Evolutionary conservation across 768 basidiomycete species (phyloP), one percentile per base, ranked within the genome.

Genomic region (Phanerochaete carnosa): DNA sequence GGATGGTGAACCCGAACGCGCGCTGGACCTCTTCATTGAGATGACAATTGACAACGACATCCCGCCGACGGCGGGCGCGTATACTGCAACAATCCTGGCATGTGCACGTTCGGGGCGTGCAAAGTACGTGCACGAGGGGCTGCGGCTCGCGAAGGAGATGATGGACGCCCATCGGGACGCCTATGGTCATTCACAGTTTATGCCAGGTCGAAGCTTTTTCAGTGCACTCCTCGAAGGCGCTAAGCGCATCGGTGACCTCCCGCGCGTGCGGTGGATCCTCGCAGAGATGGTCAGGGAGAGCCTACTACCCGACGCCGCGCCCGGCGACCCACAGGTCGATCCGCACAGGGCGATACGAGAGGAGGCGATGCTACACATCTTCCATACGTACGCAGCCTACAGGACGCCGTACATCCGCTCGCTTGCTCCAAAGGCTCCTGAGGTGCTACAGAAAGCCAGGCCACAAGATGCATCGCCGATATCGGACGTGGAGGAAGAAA

Each of bases 11-110:
- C 92, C 94, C 0, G 94, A 97, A 69, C 87, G 92, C 45, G 97
- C 96, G 0, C 77, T 96, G 60, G 97, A 99, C 70, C 78, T 98
- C 0, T 97, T 91, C 84, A 86, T 83, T 26, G 96, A 98, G 72
- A 94, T 98, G 94, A 91, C 89, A 1, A 73, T 83, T 1, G 91
- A 94, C 67, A 81, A 82, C 30, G 65, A 77, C 2, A 73, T 94
- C 15, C 62, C 73, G 12, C 94, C 95, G 0, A 86, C 85, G 0
- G 77, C 78, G 1, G 83, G 78, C 3, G 80, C 92, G 2, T 99
- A 93, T 70, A 88, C 87, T 62, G 94, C 94, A 0, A 74, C 91
- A 58, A 95, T 98, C 67, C 79, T 86, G 11, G 90, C 92, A 0
- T 92, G 93, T 68, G 90, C 90, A 12, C 75, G 83, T 35, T 84